Evolutionary conservation across 2,329 filamentous ascomycete genomes (phyloP).

Genomic region (Botrytis elliptica): DNA sequence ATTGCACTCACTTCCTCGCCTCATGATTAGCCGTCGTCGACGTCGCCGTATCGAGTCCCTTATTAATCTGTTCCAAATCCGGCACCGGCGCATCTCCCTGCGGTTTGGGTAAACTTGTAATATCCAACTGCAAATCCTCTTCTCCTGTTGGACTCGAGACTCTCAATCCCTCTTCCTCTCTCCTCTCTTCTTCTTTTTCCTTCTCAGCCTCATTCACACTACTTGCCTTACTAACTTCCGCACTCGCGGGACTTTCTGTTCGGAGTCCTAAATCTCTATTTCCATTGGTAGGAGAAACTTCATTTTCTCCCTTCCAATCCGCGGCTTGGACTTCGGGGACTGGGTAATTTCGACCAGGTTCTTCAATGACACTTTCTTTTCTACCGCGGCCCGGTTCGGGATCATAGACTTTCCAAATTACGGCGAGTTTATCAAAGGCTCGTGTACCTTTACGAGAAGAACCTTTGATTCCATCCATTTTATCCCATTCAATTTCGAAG

Average conservation of each 20-base stretch:
- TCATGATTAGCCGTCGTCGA: constrained; percentile 31
- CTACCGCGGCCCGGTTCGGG: constrained; percentile 28
- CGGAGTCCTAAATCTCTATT: constrained; percentile 68
- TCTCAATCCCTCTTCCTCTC: constrained; percentile 33
- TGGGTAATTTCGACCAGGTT: constrained; percentile 65
- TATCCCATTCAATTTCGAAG: constrained; percentile 70
- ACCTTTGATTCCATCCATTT: constrained; percentile 93
- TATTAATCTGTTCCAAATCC: constrained; percentile 29
- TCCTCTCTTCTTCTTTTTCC: constrained; percentile 25
- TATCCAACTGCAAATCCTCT: constrained; percentile 30
- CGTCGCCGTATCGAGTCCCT: constrained; percentile 35
- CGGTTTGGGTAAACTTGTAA: constrained; percentile 30
- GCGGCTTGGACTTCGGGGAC: constrained; percentile 66
- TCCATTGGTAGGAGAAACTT: constrained; percentile 41
- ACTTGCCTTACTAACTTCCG: constrained; percentile 68
- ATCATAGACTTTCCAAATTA: constrained; percentile 69
- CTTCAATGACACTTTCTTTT: constrained; percentile 51
- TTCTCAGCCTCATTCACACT: constrained; percentile 53
- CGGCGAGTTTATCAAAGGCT: constrained; percentile 77
- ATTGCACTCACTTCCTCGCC: constrained; percentile 27
- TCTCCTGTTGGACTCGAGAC: constrained; percentile 33
- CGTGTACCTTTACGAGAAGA: constrained; percentile 77
- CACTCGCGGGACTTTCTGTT: constrained; percentile 62
- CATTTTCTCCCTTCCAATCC: constrained; percentile 68
- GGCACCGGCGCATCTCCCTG: constrained; percentile 27